phyloP scores from a whole-genome alignment of 78 protist genomes.

The Bodo saltans region DNA sequence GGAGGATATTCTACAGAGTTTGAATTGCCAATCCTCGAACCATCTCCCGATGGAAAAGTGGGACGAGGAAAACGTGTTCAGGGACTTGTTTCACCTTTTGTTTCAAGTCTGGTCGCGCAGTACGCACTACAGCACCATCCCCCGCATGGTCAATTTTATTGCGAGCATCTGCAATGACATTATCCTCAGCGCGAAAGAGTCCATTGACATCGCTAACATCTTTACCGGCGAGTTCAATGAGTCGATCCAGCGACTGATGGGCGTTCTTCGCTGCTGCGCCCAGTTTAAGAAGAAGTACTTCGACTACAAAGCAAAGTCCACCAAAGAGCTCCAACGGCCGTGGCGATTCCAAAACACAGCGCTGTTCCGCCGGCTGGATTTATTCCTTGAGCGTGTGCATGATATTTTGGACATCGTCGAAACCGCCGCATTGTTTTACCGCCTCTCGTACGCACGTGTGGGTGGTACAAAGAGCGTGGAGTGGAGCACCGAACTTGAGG shows the following conservation, averaged over 20 bases:
- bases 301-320: conserved; percentile 11
- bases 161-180: conserved; percentile 53
- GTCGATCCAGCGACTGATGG: conserved; percentile 34
- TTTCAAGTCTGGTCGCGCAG: conserved; percentile 35
- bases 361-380: conserved; percentile 48
- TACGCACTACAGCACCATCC: conserved; percentile 13
- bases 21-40: neutral
- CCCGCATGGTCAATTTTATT: conserved; percentile 36
- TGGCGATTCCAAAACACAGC: conserved; percentile 34
- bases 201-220: neutral
- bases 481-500: neutral
- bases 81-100: conserved; percentile 39
- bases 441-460: conserved; percentile 50
- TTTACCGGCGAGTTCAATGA: conserved; percentile 35
- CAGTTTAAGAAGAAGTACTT: conserved; percentile 28
- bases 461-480: conserved; percentile 57
- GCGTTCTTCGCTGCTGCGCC: conserved; percentile 10
- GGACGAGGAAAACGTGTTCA: neutral
- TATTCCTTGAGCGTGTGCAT: conserved; percentile 47
- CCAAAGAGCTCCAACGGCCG: neutral
- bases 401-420: conserved; percentile 37
- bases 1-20: neutral
- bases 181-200: conserved; percentile 35
- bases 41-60: neutral
- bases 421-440: conserved; percentile 28